These are phyloP conservation scores for Amanita rimosa DNA, from an alignment of 768 basidiomycete species.

Conservation along the genomic window DNA sequence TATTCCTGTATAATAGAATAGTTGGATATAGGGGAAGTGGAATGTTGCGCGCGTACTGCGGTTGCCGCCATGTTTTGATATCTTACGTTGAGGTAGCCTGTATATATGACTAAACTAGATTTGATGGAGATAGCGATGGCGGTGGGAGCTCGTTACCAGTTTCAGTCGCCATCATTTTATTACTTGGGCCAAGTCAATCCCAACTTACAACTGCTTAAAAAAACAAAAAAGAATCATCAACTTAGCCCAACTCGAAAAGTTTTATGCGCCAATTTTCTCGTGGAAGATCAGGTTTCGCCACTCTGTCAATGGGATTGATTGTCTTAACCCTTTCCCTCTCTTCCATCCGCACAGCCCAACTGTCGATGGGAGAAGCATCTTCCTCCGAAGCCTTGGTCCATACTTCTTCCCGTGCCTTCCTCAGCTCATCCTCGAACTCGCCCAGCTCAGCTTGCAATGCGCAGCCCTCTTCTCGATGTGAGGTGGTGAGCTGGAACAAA, in stretches of 20 bases:
- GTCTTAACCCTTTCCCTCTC: conserved; percentile 35
- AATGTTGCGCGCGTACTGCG: conserved; percentile 58
- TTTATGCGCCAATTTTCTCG: conserved; percentile 32
- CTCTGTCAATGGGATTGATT: conserved; percentile 39
- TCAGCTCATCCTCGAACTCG: conserved; percentile 46
- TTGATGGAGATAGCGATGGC: background rate
- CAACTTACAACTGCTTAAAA: no score
- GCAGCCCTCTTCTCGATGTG: conserved; percentile 57
- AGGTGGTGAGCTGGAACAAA: conserved; percentile 54
- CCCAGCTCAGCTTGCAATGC: conserved; percentile 50
- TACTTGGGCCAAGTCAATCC: no score
- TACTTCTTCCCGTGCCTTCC: conserved; percentile 46
- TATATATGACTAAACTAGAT: background rate
- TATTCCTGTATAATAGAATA: conserved; percentile 43
- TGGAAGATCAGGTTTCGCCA: conserved; percentile 37
- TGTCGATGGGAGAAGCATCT: conserved; percentile 20
- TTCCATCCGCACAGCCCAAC: conserved; percentile 44
- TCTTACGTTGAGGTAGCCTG: background rate
- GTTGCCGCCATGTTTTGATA: conserved; percentile 19
- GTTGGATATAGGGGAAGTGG: conserved; percentile 58
- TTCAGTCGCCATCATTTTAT: background rate
- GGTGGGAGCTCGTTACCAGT: background rate
- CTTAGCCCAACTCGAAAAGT: conserved; percentile 20
- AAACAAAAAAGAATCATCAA: no score
- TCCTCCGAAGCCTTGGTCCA: conserved; percentile 41